Conservation (phyloP, 352 stramenopile species). For the Elongisporangium undulatum region DNA sequence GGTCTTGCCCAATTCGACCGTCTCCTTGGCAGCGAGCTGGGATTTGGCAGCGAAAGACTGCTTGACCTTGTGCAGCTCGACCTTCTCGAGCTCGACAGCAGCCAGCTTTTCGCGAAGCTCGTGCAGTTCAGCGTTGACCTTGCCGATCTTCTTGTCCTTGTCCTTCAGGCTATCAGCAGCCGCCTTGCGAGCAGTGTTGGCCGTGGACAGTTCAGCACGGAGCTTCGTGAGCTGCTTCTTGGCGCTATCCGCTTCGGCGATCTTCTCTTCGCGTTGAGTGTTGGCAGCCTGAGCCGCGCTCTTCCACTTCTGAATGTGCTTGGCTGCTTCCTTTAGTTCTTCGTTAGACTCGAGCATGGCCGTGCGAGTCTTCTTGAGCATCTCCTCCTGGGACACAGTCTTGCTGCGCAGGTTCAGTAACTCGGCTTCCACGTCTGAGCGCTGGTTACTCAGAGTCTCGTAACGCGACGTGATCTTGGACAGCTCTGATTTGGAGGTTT, state of each 20-base stretch:
- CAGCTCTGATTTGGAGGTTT: constrained; percentile 23
- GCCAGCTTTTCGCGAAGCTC: constrained; percentile 38
- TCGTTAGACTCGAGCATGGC: constrained; percentile 67
- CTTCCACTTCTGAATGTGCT: constrained; percentile 70
- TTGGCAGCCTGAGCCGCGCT: constrained; percentile 58
- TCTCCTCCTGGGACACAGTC: constrained; percentile 44
- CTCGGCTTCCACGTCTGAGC: constrained; percentile 22
- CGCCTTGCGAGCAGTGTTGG: constrained; percentile 42
- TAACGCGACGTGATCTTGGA: constrained; percentile 27
- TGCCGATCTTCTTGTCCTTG: constrained; percentile 67
- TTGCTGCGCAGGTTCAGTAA: constrained; percentile 36
- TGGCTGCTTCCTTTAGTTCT: constrained; percentile 71
- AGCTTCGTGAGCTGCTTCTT: constrained; percentile 59
- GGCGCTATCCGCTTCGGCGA: constrained; percentile 53
- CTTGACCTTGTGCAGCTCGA: constrained; percentile 13
- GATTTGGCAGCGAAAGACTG: constrained; percentile 16
- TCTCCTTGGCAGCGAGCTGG: constrained; percentile 32
- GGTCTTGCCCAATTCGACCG: constrained; percentile 30
- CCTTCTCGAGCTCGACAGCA: constrained; percentile 15
- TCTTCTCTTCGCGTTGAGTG: constrained; percentile 58
- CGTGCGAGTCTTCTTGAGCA: constrained; percentile 67
- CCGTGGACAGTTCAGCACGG: constrained; percentile 37
- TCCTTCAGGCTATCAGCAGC: constrained; percentile 50
- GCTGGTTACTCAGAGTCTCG: constrained; percentile 25
- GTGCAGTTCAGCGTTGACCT: constrained; percentile 50